Evolutionary conservation across 176 grass and related monocot genomes (phyloP).

Genomic region (Carex cristatella): DNA sequence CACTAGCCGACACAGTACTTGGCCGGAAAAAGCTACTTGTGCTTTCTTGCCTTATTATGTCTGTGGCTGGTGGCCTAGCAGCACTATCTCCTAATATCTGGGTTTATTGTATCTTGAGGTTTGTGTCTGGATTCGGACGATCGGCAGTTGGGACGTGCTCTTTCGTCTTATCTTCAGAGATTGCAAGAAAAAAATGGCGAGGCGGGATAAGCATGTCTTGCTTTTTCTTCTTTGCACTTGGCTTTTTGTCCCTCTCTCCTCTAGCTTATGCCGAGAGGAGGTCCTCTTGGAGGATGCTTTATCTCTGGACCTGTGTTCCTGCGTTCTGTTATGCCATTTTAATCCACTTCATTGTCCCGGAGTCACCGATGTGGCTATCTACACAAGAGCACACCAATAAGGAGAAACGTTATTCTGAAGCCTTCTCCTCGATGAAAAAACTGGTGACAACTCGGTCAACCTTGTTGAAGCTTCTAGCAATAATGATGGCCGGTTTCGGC

Average conservation of each 20-base stretch:
- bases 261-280: conserved; percentile 40
- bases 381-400: neutral
- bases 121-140: conserved; percentile 52
- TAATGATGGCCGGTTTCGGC: conserved; percentile 51
- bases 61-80: conserved; percentile 47
- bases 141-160: conserved; percentile 53
- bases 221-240: conserved; percentile 58
- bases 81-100: conserved; percentile 60
- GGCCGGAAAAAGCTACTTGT: conserved; percentile 64
- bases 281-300: conserved; percentile 58
- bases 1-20: conserved; percentile 64
- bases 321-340: conserved; percentile 44
- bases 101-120: conserved; percentile 59
- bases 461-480: conserved; percentile 40
- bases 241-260: conserved; percentile 62
- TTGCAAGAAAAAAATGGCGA: conserved; percentile 52
- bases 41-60: conserved; percentile 40
- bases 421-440: conserved; percentile 36
- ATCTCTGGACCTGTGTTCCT: conserved; percentile 55
- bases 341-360: conserved; percentile 38
- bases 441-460: conserved; percentile 50
- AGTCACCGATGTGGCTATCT: conserved; percentile 72
- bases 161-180: conserved; percentile 60
- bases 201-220: conserved; percentile 39
- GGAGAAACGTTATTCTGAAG: neutral